Evolutionary conservation across 768 basidiomycete genomes (phyloP).

Genomic region (Amanita polypyramis): DNA sequence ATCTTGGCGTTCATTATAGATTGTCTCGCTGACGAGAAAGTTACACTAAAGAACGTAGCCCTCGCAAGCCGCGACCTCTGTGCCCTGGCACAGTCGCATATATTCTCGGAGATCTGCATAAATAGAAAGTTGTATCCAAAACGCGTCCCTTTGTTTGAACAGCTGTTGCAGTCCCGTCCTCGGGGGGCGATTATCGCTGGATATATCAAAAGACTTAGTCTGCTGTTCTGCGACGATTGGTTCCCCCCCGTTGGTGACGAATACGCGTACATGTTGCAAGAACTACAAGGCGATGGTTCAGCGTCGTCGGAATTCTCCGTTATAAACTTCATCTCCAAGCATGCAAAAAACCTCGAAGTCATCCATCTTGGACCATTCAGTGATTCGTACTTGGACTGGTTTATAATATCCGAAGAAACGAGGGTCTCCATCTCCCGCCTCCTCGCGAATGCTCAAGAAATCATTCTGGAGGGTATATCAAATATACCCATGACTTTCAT

Average conservation of each 20-base stretch:
- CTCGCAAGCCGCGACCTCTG: not conserved
- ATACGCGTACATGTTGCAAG: not conserved
- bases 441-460: too few species aligned
- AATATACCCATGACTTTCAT: too few species aligned
- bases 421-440: too few species aligned
- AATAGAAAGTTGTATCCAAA: not conserved
- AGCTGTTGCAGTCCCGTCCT: not conserved
- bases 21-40: not conserved
- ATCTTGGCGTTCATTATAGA: not conserved
- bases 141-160: not conserved
- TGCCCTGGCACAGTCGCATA: not conserved
- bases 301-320: not conserved
- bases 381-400: too few species aligned
- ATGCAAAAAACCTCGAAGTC: too few species aligned
- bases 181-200: not conserved
- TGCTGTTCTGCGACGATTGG: not conserved
- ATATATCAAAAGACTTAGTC: not conserved
- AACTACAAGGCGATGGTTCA: too few species aligned
- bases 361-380: too few species aligned
- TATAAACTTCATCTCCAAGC: too few species aligned
- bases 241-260: not conserved
- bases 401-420: too few species aligned
- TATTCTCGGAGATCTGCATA: not conserved
- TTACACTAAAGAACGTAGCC: not conserved
- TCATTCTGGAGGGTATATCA: too few species aligned